Base-by-base conservation (phyloP, 768 basidiomycete species). In the Podaxis mareebaensis region DNA sequence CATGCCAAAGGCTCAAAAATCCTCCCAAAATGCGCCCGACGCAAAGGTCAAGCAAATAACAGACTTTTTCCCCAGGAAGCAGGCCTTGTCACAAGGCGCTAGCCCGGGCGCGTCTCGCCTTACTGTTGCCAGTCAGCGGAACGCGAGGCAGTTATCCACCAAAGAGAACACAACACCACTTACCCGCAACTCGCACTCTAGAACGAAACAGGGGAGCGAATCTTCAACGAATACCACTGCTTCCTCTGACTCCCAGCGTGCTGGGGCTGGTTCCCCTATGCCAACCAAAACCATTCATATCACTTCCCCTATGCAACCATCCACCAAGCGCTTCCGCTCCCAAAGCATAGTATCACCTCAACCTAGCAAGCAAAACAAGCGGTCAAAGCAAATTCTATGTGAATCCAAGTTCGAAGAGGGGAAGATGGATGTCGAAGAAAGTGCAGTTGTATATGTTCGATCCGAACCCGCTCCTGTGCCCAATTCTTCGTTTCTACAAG, bases 401-500 rank as follows among this genome's bases (percentile, higher is more conserved):
- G 61, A 63, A 24, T 40, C 36, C 36, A 56, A 24, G 15, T 48
- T 38, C 12, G 54, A 36, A 22, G 54, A 56, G 48, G 46, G 51
- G 38, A 42, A 38, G 15, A 57, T 63, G 61, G 61, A 63, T 6
- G 44, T 57, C 6, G 61, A 63, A n/a, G 46, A 57, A 3, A 40
- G 33, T 3, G 56, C 40, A 57, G 63, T 52, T 22, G 33, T 60
- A 20, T 53, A 46, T 28, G 44, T 61, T 39, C 60, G 49, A 20
- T 40, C 40, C 11, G 58, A 24, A 15, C 7, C n/a, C 38, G 10
- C 24, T 44, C 11, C 42, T 28, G 7, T n/a, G 4, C n/a, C 40
- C 58, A 26, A 53, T n/a, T 57, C 46, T 26, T 42, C 66, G 39
- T 52, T 52, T 24, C 33, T 51, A 2, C 59, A 69, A 67, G 63